A percentile compares a stretch with the other conserved stretches of the same genome.
Conservation (phyloP, 257 asterid genomes). For the Nemophila menziesii region DNA sequence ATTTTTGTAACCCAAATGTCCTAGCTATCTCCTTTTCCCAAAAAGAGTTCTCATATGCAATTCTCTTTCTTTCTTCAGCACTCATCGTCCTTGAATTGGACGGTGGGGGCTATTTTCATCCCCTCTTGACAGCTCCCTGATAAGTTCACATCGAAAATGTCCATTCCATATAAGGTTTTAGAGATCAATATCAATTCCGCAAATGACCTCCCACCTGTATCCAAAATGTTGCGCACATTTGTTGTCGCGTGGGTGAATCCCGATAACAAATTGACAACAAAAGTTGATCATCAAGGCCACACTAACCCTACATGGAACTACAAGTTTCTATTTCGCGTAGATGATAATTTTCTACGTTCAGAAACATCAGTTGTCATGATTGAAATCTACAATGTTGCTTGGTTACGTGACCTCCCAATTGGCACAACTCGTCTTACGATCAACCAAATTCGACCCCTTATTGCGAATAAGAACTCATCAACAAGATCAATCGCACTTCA, state of each 20-base stretch:
- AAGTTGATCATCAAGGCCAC: conserved; percentile 63
- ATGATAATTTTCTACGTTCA: conserved; percentile 30
- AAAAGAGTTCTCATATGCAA: conserved; percentile 1
- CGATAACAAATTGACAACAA: conserved; percentile 57
- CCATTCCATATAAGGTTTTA: conserved; percentile 28
- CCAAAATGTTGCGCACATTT: conserved; percentile 70
- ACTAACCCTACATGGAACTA: conserved; percentile 75
- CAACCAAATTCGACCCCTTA: conserved; percentile 37
- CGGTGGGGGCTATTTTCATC: background rate
- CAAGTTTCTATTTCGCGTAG: conserved; percentile 48
- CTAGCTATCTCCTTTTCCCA: too few relatives aligned
- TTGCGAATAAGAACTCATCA: conserved; percentile 18
- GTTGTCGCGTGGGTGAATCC: conserved; percentile 56
- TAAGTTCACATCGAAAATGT: conserved; percentile 10
- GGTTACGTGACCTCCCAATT: conserved; percentile 78
- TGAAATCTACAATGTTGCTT: conserved; percentile 69
- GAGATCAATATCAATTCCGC: conserved; percentile 62
- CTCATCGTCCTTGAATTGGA: conserved; percentile 4
- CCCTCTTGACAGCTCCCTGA: background rate
- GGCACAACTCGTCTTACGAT: conserved; percentile 53
- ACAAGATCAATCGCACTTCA: conserved; percentile 30
- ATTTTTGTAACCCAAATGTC: conserved; percentile 1
- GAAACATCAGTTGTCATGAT: conserved; percentile 34
- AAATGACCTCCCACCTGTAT: conserved; percentile 65
- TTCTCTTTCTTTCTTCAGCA: background rate